Evolutionary conservation across 495 filamentous ascomycete species (phyloP).

Genomic region (Haplographium delicatum): DNA sequence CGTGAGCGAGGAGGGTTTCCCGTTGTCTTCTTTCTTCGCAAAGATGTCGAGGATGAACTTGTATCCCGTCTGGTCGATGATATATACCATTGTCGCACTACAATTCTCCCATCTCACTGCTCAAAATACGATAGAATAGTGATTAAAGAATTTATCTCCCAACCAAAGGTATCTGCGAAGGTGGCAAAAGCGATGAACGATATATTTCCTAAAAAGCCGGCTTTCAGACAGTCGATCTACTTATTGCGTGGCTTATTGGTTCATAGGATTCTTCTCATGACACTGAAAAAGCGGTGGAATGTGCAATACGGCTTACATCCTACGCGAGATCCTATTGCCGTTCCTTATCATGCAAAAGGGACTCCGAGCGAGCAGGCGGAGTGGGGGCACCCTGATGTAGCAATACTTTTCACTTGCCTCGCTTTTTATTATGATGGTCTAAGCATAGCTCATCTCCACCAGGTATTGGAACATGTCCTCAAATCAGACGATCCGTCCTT

Average conservation of each 20-base stretch:
- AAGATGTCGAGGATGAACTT: conserved; percentile 40
- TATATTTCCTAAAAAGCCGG: conserved; percentile 29
- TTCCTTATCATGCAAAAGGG: conserved; percentile 40
- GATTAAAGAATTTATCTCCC: conserved; percentile 32
- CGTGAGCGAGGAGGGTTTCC: conserved; percentile 34
- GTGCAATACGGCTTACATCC: conserved; percentile 41
- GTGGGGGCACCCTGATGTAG: conserved; percentile 41
- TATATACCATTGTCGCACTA: conserved; percentile 29
- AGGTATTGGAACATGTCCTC: conserved; percentile 30
- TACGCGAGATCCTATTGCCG: conserved; percentile 38
- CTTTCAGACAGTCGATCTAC: conserved; percentile 30
- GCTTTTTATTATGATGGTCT: conserved; percentile 40
- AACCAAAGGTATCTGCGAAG: conserved; percentile 7
- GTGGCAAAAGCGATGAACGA: conserved; percentile 19
- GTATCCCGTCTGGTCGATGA: conserved; percentile 31
- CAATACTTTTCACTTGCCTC: conserved; percentile 37
- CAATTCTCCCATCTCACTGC: conserved; percentile 26
- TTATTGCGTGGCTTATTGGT: conserved; percentile 37
- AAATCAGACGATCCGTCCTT: conserved; percentile 46
- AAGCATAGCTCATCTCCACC: conserved; percentile 27
- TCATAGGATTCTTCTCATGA: conserved; percentile 34
- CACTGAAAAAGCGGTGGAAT: conserved; percentile 39
- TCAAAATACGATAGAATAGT: conserved; percentile 13
- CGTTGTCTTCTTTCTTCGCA: conserved; percentile 39
- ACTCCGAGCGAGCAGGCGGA: conserved; percentile 33